Percentiles rank a stretch among this genome's conserved stretches.
These are phyloP conservation scores for Candida hispaniensis DNA, from an alignment of 805 yeast species.

Conservation along the genomic window DNA sequence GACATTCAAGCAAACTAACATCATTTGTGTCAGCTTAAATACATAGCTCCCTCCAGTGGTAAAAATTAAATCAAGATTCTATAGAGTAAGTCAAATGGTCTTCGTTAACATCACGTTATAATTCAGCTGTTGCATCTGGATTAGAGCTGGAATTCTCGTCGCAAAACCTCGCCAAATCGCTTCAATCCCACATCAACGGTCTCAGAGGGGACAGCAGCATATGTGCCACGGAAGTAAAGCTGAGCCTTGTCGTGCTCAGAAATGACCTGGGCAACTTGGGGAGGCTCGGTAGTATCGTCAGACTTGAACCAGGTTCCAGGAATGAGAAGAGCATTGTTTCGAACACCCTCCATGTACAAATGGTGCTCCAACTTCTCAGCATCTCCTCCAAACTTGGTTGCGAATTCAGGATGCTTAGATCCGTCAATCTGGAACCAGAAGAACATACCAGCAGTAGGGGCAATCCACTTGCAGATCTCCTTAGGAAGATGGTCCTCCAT, in stretches of 20 bases:
- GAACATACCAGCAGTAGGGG: slow-evolving; percentile 46
- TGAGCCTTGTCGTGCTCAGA: slow-evolving; percentile 25
- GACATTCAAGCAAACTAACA: no score
- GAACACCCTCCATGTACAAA: slow-evolving; percentile 28
- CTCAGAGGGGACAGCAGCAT: slow-evolving; percentile 33
- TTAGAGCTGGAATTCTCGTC: slow-evolving; percentile 21
- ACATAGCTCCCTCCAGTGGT: no score
- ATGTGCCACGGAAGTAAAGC: slow-evolving; percentile 35
- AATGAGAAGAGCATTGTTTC: slow-evolving; percentile 29
- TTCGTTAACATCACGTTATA: no score
- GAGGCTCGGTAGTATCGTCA: slow-evolving; percentile 26
- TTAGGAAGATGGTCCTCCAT: slow-evolving; percentile 48
- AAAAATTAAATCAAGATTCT: no score
- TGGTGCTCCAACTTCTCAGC: slow-evolving; percentile 27
- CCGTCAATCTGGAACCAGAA: slow-evolving; percentile 45
- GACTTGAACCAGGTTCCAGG: slow-evolving; percentile 36
- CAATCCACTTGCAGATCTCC: slow-evolving; percentile 27
- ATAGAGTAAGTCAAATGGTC: no score
- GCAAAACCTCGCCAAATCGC: slow-evolving; percentile 29
- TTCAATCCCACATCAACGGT: slow-evolving; percentile 28
- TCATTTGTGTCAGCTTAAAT: no score
- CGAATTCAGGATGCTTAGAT: slow-evolving; percentile 38
- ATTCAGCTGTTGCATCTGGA: no score
- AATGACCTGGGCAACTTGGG: slow-evolving; percentile 28
- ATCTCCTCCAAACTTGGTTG: slow-evolving; percentile 22